Percentiles rank a stretch among this genome's conserved stretches.
phyloP scores from a whole-genome alignment of 805 yeast genomes.

The Ogataea polymorpha region DNA sequence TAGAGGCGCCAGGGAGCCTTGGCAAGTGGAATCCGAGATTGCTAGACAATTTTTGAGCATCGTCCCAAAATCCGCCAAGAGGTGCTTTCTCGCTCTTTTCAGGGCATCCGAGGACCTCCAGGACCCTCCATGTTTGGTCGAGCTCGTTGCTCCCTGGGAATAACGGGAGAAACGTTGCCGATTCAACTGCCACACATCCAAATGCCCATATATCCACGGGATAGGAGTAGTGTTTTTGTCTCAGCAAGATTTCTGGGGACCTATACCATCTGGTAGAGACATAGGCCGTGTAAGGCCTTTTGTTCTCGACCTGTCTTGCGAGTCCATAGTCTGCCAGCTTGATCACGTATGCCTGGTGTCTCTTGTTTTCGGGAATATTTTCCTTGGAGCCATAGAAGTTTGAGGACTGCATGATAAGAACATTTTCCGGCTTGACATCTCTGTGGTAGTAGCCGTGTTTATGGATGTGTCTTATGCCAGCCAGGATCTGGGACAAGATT shows the following conservation, averaged over 20 bases:
- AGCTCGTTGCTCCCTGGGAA: constrained; percentile 80
- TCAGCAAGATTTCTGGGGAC: constrained; percentile 73
- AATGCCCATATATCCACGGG: constrained; percentile 88
- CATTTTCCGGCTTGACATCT: constrained; percentile 92
- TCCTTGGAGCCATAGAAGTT: constrained; percentile 47
- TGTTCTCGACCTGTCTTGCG: constrained; percentile 57
- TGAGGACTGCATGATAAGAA: constrained; percentile 60
- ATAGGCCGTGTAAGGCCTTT: constrained; percentile 63
- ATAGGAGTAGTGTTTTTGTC: constrained; percentile 58
- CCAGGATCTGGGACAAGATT: constrained; percentile 65
- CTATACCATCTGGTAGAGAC: constrained; percentile 87
- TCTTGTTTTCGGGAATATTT: constrained; percentile 39
- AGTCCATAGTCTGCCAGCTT: constrained; percentile 81
- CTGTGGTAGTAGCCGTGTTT: constrained; percentile 68
- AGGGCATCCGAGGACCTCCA: constrained; percentile 76
- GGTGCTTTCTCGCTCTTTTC: constrained; percentile 35
- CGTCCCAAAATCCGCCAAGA: constrained; percentile 74
- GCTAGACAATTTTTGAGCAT: constrained; percentile 50
- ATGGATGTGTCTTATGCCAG: constrained; percentile 84
- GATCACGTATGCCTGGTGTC: constrained; percentile 50
- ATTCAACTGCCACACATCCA: constrained; percentile 74
- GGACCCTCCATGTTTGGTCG: constrained; percentile 72
- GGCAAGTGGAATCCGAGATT: constrained; percentile 59
- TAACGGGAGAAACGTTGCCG: constrained; percentile 69
- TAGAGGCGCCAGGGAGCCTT: constrained; percentile 44